Evolutionary conservation across 192 early-diverging fungal species (phyloP).

Genomic region (Backusella westeae): DNA sequence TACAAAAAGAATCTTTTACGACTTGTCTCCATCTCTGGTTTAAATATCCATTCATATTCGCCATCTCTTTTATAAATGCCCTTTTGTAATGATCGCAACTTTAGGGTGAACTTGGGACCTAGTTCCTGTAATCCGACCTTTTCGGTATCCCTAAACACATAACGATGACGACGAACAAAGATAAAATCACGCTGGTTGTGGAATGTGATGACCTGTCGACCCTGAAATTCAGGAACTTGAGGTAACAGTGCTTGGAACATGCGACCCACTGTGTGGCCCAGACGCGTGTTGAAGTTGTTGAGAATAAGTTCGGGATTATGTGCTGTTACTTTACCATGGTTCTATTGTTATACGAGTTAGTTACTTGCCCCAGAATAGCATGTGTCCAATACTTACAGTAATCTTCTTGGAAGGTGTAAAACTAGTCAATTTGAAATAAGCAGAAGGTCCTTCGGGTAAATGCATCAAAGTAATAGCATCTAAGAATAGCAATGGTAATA

Average conservation of each 20-base stretch:
- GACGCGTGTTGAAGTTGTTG: constrained; percentile 95
- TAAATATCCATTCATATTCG: constrained; percentile 97
- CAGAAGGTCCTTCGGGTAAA: constrained; percentile 95
- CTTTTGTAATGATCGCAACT: constrained; percentile 92
- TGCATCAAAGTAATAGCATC: constrained; percentile 91
- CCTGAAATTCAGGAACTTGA: constrained; percentile 95
- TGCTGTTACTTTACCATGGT: constrained; percentile 73
- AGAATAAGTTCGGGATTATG: constrained; percentile 96
- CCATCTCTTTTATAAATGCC: constrained; percentile 92
- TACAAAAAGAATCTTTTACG: constrained; percentile 84
- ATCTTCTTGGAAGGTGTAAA: constrained; percentile 81
- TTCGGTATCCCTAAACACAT: constrained; percentile 82
- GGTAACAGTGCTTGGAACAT: constrained; percentile 97
- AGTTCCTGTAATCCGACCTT: constrained; percentile 91
- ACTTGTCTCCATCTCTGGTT: constrained; percentile 90
- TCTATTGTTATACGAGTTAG: constrained; percentile 30
- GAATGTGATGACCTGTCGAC: constrained; percentile 91
- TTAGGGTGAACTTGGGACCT: constrained; percentile 94
- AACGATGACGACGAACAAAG: constrained; percentile 95
- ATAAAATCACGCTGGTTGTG: constrained; percentile 99
- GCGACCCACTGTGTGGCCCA: constrained; percentile 95
- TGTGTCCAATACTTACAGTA: constrained; percentile 22
- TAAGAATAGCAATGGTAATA: too few species aligned
- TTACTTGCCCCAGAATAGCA: not conserved
- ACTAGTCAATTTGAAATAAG: constrained; percentile 89